Evolutionary conservation across 768 basidiomycete species (phyloP).

Genomic region (Psilocybe tampanensis): DNA sequence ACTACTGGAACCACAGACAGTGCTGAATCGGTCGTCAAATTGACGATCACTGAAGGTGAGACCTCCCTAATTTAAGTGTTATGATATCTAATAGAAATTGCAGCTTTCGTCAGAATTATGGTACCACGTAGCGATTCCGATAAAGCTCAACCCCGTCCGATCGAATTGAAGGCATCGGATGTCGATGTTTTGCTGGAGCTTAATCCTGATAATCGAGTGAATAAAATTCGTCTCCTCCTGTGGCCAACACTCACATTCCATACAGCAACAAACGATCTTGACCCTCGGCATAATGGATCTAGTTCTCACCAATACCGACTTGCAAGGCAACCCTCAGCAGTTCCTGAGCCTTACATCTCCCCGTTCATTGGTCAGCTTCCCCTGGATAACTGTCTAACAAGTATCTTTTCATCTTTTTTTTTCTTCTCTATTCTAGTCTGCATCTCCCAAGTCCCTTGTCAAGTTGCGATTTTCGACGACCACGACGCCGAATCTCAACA

Average conservation of each 20-base stretch:
- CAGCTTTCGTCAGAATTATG: conserved; percentile 45
- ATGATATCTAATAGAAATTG: not conserved
- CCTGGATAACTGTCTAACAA: not conserved
- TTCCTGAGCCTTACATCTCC: conserved; percentile 60
- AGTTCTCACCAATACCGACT: conserved; percentile 49
- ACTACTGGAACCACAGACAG: conserved; percentile 26
- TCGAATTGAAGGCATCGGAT: conserved; percentile 65
- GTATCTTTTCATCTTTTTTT: not conserved
- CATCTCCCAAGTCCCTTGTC: conserved; percentile 50
- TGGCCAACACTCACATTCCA: conserved; percentile 2
- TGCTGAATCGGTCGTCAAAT: conserved; percentile 52
- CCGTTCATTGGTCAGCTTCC: conserved; percentile 55
- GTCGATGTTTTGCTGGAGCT: conserved; percentile 65
- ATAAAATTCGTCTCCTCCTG: conserved; percentile 11
- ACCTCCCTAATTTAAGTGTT: conserved; percentile 25
- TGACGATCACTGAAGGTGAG: conserved; percentile 37
- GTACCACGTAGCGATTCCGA: conserved; percentile 47
- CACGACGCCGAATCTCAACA: conserved; percentile 54
- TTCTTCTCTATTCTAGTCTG: no score
- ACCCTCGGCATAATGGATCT: conserved; percentile 67
- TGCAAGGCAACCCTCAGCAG: conserved; percentile 33
- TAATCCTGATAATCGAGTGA: conserved; percentile 72
- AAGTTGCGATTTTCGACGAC: conserved; percentile 71
- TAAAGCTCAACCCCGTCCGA: conserved; percentile 35
- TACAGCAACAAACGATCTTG: conserved; percentile 71